Conservation (phyloP, 345 rosid genomes). For the Anacardium occidentale region DNA sequence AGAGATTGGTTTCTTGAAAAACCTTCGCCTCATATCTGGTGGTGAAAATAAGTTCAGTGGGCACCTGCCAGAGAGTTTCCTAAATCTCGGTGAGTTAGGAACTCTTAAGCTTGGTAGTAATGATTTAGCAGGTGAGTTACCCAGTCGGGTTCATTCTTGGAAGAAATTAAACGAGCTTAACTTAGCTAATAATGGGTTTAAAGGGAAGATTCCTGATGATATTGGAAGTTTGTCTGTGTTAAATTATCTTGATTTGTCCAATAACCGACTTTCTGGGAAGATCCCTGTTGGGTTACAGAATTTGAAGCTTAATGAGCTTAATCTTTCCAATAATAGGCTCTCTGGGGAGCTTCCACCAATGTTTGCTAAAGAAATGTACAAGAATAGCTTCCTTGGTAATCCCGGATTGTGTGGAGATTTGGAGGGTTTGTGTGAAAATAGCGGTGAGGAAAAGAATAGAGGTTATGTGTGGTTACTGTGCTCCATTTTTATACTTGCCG, state of each 20-base stretch:
- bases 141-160: slow-evolving; percentile 55
- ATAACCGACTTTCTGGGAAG: slow-evolving; percentile 58
- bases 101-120: slow-evolving; percentile 77
- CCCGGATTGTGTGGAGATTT: slow-evolving; percentile 75
- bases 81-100: slow-evolving; percentile 54
- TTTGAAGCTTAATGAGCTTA: slow-evolving; percentile 87
- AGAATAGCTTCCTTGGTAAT: slow-evolving; percentile 71
- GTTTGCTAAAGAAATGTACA: slow-evolving; percentile 58
- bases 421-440: slow-evolving; percentile 60
- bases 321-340: slow-evolving; percentile 69
- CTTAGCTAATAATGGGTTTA: slow-evolving; percentile 56
- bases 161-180: slow-evolving; percentile 83
- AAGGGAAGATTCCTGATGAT: slow-evolving; percentile 65
- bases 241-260: slow-evolving; percentile 88
- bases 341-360: slow-evolving; percentile 72
- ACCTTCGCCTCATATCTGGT: slow-evolving; percentile 54
- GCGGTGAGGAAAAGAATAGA: slow-evolving; percentile 40
- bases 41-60: slow-evolving; percentile 65
- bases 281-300: slow-evolving; percentile 72
- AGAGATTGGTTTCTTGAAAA: slow-evolving; percentile 65
- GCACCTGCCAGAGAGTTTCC: slow-evolving; percentile 59
- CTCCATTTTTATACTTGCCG: slow-evolving; percentile 69
- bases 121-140: slow-evolving; percentile 65
- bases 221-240: slow-evolving; percentile 71
- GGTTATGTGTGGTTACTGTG: slow-evolving; percentile 78